Conservation (phyloP, 73 alveolate species). For the Paramecium pentaurelia region DNA sequence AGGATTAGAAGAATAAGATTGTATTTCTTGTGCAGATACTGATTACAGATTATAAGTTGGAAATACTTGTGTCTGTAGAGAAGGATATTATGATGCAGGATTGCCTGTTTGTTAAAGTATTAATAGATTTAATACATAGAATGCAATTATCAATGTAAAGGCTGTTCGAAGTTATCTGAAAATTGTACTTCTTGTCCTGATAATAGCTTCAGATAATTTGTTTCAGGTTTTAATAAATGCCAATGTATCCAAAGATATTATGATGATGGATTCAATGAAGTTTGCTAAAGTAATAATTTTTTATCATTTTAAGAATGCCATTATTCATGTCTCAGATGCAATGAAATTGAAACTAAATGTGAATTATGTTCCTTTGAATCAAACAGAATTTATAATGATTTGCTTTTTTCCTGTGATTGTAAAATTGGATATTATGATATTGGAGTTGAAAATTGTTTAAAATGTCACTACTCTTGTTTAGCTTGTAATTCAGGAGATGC, state of each 20-base stretch:
- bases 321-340: not conserved
- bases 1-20: not conserved
- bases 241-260: not conserved
- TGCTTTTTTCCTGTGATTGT: not conserved
- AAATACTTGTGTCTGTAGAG: not conserved
- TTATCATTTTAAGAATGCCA: not conserved
- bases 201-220: not conserved
- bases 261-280: not conserved
- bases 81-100: not conserved
- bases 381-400: not conserved
- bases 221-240: not conserved
- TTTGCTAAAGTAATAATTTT: not conserved
- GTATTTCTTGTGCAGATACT: not conserved
- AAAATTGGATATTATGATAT: not conserved
- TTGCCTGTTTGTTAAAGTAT: not conserved
- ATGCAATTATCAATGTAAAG: not conserved
- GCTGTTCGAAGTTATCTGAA: not conserved
- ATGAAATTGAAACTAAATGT: not conserved
- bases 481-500: not conserved
- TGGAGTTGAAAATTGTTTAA: not conserved
- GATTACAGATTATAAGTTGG: not conserved
- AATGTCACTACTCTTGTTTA: not conserved
- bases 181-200: not conserved
- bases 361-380: not conserved
- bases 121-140: not conserved